Conservation (phyloP, 1,139 yeast species). For the Magnusiomyces ingens region DNA sequence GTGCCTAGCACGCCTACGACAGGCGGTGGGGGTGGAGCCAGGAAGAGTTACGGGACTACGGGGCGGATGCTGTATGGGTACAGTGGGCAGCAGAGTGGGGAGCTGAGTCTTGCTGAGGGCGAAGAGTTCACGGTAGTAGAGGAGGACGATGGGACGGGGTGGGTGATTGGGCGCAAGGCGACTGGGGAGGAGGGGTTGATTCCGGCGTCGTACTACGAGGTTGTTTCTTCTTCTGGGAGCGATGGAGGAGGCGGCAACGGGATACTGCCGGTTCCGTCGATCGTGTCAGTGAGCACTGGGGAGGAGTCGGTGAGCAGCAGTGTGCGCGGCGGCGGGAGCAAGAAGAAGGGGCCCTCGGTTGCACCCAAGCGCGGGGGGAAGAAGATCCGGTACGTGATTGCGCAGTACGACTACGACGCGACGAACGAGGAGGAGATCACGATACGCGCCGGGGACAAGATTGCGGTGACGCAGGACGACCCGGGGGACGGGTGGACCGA, state of each 20-base stretch:
- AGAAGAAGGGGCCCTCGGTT: conserved; percentile 66
- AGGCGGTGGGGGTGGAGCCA: not conserved
- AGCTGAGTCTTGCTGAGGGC: conserved; percentile 54
- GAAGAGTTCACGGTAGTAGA: conserved; percentile 54
- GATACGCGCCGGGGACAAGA: conserved; percentile 65
- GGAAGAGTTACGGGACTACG: no score
- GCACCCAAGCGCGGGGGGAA: conserved; percentile 79
- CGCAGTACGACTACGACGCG: conserved; percentile 72
- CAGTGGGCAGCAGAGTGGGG: conserved; percentile 68
- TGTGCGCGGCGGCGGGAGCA: conserved; percentile 24
- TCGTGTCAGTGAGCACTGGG: conserved; percentile 17
- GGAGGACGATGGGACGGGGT: conserved; percentile 86
- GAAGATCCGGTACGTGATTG: conserved; percentile 57
- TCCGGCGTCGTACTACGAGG: conserved; percentile 76
- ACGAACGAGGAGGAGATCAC: conserved; percentile 78
- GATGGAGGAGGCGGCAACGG: not conserved
- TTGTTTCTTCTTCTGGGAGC: conserved; percentile 24
- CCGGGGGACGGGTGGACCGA: conserved; percentile 96
- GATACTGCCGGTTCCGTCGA: conserved; percentile 13
- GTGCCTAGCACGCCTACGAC: not conserved
- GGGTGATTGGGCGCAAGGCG: conserved; percentile 60
- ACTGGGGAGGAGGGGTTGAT: conserved; percentile 62
- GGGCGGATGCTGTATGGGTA: conserved; percentile 59
- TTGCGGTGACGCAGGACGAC: conserved; percentile 63
- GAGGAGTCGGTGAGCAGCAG: conserved; percentile 17